Evolutionary conservation across 2,329 filamentous ascomycete species (phyloP), one percentile per base, ranked within the genome.

Genomic region (Colletotrichum gloeosporioides): DNA sequence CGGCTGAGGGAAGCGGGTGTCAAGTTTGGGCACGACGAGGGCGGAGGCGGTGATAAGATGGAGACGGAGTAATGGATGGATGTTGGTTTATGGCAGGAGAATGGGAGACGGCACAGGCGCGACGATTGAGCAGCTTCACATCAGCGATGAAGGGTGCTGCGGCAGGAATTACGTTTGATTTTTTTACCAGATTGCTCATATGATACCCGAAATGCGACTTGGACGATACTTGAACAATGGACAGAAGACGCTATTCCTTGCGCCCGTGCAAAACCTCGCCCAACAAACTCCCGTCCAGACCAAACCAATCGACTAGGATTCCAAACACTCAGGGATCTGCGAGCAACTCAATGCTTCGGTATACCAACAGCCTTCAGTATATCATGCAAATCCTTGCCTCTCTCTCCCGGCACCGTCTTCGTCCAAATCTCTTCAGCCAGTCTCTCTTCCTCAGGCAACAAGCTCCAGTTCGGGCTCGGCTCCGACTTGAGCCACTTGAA

Each of bases 401-500:
- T 90, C 67, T 90, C 90, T 10, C 93, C 93, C 12, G 90, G 90
- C 13, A 96, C 91, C 13, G 92, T 88, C 36, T 91, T 89, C 66
- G 88, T 90, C 96, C 96, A 98, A 1, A 94, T 87, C 3, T 90
- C 87, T 3, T 93, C 91, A 0, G 85, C 79, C 15, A 96, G 85
- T 29, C 90, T 89, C 71, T 93, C 87, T 2, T 88, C 87, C 69
- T 92, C 89, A 2, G 91, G 87, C 27, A 99, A 80, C 4, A 95
- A 85, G 39, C 88, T 91, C 95, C 96, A 99, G 82, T 99, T 96
- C 3, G 97, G 97, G 82, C 95, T 98, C 34, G 92, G 92, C 74
- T 95, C 95, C 18, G 91, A 89, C 84, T 96, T 98, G 78, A 98
- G 90, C 97, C 97, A 99, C 86, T 98, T 98, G 89, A 99, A 99